Base-by-base conservation (phyloP, 805 yeast species). In the Candida endomychidarum region DNA sequence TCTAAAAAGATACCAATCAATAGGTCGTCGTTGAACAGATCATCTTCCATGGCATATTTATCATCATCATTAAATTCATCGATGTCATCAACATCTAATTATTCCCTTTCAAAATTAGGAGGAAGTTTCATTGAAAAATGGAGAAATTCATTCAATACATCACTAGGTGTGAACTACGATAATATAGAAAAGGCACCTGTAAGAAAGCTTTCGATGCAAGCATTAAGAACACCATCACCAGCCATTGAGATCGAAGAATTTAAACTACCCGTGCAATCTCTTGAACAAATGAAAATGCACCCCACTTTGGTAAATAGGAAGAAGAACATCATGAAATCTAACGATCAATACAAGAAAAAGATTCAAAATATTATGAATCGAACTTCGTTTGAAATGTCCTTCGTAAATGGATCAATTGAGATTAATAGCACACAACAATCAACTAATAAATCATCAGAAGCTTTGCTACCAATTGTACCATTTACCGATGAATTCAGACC, bases 401-500 rank as follows among this genome's bases (percentile, higher is more conserved):
- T 32, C 21, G 6, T 14, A n/a, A 19, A 32, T 21, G 35, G 23
- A 9, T 25, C 41, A 8, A 28, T 36, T 9, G 48, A 42, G 5
- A 41, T 40, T 19, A n/a, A 32, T 14, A 6, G 10, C 11, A 10
- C 11, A 11, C 33, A 30, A 3, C 25, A 22, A 14, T 18, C 25
- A n/a, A 22, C 15, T 9, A 15, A 20, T 11, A 19, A 30, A 12
- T 10, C 17, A 19, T 43, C 45, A 21, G 50, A 47, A 17, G 49
- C 55, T 5, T 50, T 69, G 14, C 43, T 56, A 5, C 66, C 72
- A 0, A 58, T 49, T 39, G 67, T 67, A 8, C 74, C 72, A 4
- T 77, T 69, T 48, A 56, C 70, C 3, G 77, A 75, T 19, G 77
- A 74, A 42, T 77, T 66, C 46, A 54, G 79, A 29, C 76, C 80